Conservation (phyloP, 768 basidiomycete species). For the Mycena polygramma region DNA sequence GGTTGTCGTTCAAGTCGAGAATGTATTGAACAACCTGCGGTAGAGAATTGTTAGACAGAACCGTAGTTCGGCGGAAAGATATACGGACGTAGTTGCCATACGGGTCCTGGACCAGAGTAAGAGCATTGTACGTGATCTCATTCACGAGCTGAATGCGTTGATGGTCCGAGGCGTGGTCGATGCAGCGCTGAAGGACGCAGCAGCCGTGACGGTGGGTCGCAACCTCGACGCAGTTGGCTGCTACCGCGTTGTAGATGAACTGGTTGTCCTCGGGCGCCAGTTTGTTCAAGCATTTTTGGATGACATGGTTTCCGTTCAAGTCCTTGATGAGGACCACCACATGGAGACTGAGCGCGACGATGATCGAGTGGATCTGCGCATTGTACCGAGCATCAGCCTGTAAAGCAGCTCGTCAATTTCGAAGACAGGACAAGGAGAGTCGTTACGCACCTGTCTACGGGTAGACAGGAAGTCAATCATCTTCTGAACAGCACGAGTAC, state of each 20-base stretch:
- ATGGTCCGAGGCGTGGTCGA: constrained; percentile 96
- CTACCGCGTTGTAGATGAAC: constrained; percentile 99
- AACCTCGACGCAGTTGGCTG: constrained; percentile 98
- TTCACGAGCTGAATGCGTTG: constrained; percentile 97
- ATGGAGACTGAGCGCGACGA: constrained; percentile 95
- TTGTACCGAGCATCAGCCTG: constrained; percentile 89
- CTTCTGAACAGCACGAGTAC: constrained; percentile 98
- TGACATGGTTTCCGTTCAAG: constrained; percentile 96
- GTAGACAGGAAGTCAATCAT: constrained; percentile 99
- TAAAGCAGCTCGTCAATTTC: constrained; percentile 64
- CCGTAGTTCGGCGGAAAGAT: not conserved
- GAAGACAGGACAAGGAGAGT: constrained; percentile 50
- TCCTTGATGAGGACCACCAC: constrained; percentile 99
- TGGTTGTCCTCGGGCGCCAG: constrained; percentile 99
- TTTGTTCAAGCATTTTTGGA: constrained; percentile 99
- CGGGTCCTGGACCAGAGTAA: constrained; percentile 98
- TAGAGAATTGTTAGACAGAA: constrained; percentile 18
- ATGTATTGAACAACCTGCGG: constrained; percentile 97
- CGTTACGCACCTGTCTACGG: constrained; percentile 84
- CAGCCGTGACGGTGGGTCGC: constrained; percentile 98
- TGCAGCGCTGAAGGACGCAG: constrained; percentile 97
- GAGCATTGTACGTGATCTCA: constrained; percentile 98
- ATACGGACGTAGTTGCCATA: constrained; percentile 88
- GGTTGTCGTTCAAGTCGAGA: constrained; percentile 96
- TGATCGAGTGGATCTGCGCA: constrained; percentile 95